Conservation (phyloP, 352 stramenopile genomes). For the Phytophthora aleatoria region DNA sequence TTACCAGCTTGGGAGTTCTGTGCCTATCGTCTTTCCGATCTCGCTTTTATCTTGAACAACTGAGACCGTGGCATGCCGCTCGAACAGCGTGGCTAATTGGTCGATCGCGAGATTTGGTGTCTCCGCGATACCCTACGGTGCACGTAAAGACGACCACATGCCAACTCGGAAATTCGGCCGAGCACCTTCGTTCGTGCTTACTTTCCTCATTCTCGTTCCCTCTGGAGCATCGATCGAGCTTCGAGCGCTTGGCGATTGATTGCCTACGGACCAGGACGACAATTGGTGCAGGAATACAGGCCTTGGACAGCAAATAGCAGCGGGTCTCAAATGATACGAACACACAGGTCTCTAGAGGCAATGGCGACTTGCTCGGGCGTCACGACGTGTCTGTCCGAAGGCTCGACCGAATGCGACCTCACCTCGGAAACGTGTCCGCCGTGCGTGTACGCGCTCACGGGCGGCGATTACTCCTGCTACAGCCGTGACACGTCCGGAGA, state of each 20-base stretch:
- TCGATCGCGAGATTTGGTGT: conserved; percentile 28
- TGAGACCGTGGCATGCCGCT: conserved; percentile 18
- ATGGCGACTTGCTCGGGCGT: conserved; percentile 41
- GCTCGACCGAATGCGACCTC: conserved; percentile 57
- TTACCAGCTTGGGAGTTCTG: conserved; percentile 26
- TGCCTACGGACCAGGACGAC: background rate
- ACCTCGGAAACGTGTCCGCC: conserved; percentile 48
- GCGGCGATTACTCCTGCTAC: conserved; percentile 75
- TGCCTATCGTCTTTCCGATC: conserved; percentile 34
- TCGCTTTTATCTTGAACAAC: conserved; percentile 29
- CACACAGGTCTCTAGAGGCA: conserved; percentile 28
- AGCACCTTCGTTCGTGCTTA: conserved; percentile 10
- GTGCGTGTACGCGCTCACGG: conserved; percentile 69
- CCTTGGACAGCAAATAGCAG: background rate
- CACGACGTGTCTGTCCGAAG: conserved; percentile 58
- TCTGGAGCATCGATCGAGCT: conserved; percentile 24
- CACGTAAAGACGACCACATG: conserved; percentile 27
- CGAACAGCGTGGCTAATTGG: conserved; percentile 27
- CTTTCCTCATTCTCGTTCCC: conserved; percentile 32
- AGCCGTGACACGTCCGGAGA: conserved; percentile 26
- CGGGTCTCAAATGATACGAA: conserved; percentile 16
- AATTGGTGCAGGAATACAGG: conserved; percentile 13
- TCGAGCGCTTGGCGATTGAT: conserved; percentile 3
- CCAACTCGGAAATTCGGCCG: conserved; percentile 10
- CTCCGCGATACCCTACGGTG: conserved; percentile 17